phyloP scores from a whole-genome alignment of 805 yeast species.

The Candida qinlingensis region DNA sequence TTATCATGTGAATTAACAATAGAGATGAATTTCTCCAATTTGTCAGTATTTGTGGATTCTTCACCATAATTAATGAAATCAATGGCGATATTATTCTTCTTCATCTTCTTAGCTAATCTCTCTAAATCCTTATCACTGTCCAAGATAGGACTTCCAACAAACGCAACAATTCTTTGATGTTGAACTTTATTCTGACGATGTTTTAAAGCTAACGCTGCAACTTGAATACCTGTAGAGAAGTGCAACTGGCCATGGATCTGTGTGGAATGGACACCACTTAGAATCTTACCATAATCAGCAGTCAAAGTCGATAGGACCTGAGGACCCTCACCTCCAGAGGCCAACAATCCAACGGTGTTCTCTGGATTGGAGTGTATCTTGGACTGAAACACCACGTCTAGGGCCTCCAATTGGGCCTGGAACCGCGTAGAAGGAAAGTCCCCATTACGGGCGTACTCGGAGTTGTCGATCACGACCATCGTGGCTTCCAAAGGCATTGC shows the following conservation, averaged over 20 bases:
- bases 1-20: slow-evolving; percentile 68
- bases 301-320: slow-evolving; percentile 87
- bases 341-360: slow-evolving; percentile 84
- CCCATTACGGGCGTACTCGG: slow-evolving; percentile 94
- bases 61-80: slow-evolving; percentile 94
- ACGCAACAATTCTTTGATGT: slow-evolving; percentile 82
- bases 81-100: slow-evolving; percentile 85
- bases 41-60: slow-evolving; percentile 66
- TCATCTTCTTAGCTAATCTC: slow-evolving; percentile 84
- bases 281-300: slow-evolving; percentile 76
- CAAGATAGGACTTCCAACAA: slow-evolving; percentile 80
- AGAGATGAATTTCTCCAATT: slow-evolving; percentile 73
- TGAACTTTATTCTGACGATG: slow-evolving; percentile 95
- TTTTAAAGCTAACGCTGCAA: slow-evolving; percentile 88
- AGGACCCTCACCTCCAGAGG: slow-evolving; percentile 83
- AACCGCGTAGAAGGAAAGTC: slow-evolving; percentile 85
- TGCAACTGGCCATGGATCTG: slow-evolving; percentile 64
- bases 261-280: slow-evolving; percentile 78
- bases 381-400: slow-evolving; percentile 78
- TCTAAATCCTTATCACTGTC: slow-evolving; percentile 69
- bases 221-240: slow-evolving; percentile 81
- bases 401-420: slow-evolving; percentile 89
- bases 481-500: slow-evolving; percentile 93
- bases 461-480: slow-evolving; percentile 91
- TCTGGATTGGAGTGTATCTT: slow-evolving; percentile 90